Percentiles rank a stretch among this genome's conserved stretches.
Conservation (phyloP, 352 stramenopile genomes). For the Globisporangium rhizosaccharum region DNA sequence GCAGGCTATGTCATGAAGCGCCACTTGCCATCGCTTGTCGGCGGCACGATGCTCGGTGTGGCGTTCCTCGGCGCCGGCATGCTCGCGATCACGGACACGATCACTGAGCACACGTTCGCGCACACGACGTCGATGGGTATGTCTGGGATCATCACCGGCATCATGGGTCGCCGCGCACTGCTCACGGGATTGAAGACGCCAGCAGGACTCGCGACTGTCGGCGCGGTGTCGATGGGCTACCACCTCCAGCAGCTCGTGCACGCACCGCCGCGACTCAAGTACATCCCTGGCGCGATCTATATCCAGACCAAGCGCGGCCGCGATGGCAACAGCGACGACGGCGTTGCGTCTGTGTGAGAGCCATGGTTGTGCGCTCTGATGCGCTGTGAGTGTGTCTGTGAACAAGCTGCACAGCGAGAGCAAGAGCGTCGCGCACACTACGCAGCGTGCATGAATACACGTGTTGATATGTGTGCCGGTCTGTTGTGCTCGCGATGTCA, state of each 20-base stretch:
- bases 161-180: slow-evolving; percentile 49
- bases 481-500: background rate
- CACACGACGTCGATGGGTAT: slow-evolving; percentile 65
- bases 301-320: background rate
- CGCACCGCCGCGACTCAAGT: slow-evolving; percentile 46
- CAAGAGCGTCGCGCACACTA: background rate
- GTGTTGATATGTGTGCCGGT: too few relatives aligned
- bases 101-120: slow-evolving; percentile 65
- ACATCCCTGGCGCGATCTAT: slow-evolving; percentile 36
- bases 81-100: slow-evolving; percentile 62
- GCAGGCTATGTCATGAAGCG: slow-evolving; percentile 56
- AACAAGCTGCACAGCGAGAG: background rate
- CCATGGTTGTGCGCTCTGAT: slow-evolving; percentile 1
- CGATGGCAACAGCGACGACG: background rate
- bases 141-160: slow-evolving; percentile 56
- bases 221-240: slow-evolving; percentile 59
- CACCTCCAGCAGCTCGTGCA: slow-evolving; percentile 64
- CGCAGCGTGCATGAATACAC: too few relatives aligned
- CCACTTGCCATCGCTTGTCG: slow-evolving; percentile 61
- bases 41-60: slow-evolving; percentile 50
- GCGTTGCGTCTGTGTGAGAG: slow-evolving; percentile 9
- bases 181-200: slow-evolving; percentile 39
- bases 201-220: slow-evolving; percentile 36
- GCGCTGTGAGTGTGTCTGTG: background rate
- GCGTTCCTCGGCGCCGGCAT: slow-evolving; percentile 61